Evolutionary conservation across 805 yeast species (phyloP).

Genomic region (Teunomyces barrocoloradensis): DNA sequence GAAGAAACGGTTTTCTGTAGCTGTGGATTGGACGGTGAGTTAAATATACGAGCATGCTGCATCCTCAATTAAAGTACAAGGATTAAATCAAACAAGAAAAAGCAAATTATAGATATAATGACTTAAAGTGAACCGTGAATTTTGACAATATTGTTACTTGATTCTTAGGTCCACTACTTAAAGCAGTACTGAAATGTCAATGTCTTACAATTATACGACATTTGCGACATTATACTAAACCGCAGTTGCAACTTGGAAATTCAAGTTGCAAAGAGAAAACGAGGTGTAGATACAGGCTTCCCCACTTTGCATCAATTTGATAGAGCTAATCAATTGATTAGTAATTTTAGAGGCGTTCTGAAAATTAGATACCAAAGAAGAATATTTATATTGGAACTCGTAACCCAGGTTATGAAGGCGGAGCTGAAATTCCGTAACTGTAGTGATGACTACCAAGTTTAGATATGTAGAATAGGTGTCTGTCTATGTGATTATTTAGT

Average conservation of each 20-base stretch:
- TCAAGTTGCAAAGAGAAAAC: not conserved
- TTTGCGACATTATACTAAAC: not conserved
- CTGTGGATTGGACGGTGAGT: conserved; percentile 1
- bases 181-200: not conserved
- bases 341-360: too few relatives aligned
- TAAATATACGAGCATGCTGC: conserved; percentile 32
- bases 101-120: too few relatives aligned
- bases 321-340: too few relatives aligned
- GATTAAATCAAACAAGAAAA: too few relatives aligned
- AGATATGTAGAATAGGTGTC: not conserved
- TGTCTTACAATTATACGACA: not conserved
- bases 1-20: not conserved
- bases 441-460: too few relatives aligned
- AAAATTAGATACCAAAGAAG: too few relatives aligned
- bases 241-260: not conserved
- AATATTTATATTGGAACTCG: too few relatives aligned
- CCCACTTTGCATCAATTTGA: not conserved
- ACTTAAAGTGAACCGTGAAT: too few relatives aligned
- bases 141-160: too few relatives aligned
- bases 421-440: too few relatives aligned
- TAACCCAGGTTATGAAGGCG: too few relatives aligned
- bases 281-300: not conserved
- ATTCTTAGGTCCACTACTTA: too few relatives aligned
- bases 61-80: conserved; percentile 11
- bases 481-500: not conserved